A percentile compares a stretch with the other conserved stretches of the same genome.
Evolutionary conservation across 768 basidiomycete species (phyloP).

Genomic region (Serendipita sp.): DNA sequence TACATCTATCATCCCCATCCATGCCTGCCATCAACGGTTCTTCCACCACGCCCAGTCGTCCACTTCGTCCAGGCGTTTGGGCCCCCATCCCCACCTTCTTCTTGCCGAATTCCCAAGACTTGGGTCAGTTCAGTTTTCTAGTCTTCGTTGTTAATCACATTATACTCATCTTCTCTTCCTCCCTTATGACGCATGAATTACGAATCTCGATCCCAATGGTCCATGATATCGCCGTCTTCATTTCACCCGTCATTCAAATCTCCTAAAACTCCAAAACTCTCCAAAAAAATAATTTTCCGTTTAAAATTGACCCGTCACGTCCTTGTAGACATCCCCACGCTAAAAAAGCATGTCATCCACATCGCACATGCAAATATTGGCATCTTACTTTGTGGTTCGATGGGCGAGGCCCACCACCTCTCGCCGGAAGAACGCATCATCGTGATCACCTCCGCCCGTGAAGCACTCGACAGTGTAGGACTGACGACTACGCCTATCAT

Average conservation of each 20-base stretch:
- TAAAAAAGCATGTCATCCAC: slow-evolving; percentile 49
- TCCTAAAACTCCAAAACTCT: not conserved
- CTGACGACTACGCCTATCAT: slow-evolving; percentile 49
- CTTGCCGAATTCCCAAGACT: slow-evolving; percentile 54
- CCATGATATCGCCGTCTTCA: not conserved
- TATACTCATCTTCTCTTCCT: not conserved
- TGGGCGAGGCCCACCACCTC: slow-evolving; percentile 74
- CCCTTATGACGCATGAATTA: slow-evolving; percentile 3
- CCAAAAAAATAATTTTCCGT: slow-evolving; percentile 1
- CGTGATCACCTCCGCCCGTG: slow-evolving; percentile 52
- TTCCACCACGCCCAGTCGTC: slow-evolving; percentile 25
- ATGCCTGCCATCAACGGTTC: not conserved
- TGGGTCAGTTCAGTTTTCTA: slow-evolving; percentile 37
- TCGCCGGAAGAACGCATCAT: slow-evolving; percentile 48
- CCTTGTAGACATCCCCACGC: slow-evolving; percentile 44
- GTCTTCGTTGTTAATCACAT: no score
- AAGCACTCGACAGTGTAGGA: slow-evolving; percentile 52
- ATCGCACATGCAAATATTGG: slow-evolving; percentile 52
- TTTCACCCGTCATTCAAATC: not conserved
- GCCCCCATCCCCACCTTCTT: slow-evolving; percentile 84
- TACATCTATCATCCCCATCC: not conserved
- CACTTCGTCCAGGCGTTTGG: slow-evolving; percentile 60
- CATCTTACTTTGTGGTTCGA: slow-evolving; percentile 62
- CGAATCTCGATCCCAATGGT: not conserved
- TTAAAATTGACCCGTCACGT: not conserved